Conservation (phyloP, 306 rosid genomes). For the Alnus rubra region DNA sequence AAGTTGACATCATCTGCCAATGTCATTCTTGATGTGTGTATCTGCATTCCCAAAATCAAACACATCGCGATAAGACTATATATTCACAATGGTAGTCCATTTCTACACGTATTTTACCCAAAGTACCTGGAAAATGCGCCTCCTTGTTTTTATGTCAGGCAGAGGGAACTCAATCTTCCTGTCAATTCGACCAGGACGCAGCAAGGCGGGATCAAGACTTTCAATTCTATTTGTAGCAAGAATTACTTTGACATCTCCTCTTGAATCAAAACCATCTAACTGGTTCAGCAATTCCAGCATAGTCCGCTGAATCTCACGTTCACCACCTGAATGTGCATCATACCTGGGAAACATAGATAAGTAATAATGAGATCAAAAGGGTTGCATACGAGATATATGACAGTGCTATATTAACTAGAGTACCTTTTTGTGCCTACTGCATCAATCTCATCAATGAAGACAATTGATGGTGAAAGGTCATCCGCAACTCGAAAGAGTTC, state of each 20-base stretch:
- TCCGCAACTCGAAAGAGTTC: constrained; percentile 69
- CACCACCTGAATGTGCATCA: constrained; percentile 69
- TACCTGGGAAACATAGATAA: constrained; percentile 34
- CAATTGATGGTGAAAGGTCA: constrained; percentile 64
- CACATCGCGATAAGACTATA: not conserved
- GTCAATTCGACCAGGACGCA: constrained; percentile 64
- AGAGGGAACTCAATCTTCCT: constrained; percentile 63
- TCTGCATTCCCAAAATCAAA: constrained; percentile 24
- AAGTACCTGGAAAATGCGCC: constrained; percentile 59
- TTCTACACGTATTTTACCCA: not conserved
- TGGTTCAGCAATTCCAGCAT: constrained; percentile 64
- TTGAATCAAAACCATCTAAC: constrained; percentile 62
- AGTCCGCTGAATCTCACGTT: constrained; percentile 61
- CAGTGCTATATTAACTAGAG: constrained; percentile 21
- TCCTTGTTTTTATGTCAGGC: constrained; percentile 64
- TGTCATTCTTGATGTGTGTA: constrained; percentile 62
- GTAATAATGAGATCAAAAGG: not conserved
- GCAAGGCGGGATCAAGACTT: constrained; percentile 68
- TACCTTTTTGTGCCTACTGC: constrained; percentile 66
- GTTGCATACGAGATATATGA: not conserved
- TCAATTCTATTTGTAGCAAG: constrained; percentile 62
- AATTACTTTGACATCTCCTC: constrained; percentile 67
- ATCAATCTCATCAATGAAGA: constrained; percentile 67
- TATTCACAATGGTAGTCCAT: not conserved
- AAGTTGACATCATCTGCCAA: constrained; percentile 65